Evolutionary conservation across 2,329 filamentous ascomycete genomes (phyloP).

Genomic region (Dissoconium aciculare): DNA sequence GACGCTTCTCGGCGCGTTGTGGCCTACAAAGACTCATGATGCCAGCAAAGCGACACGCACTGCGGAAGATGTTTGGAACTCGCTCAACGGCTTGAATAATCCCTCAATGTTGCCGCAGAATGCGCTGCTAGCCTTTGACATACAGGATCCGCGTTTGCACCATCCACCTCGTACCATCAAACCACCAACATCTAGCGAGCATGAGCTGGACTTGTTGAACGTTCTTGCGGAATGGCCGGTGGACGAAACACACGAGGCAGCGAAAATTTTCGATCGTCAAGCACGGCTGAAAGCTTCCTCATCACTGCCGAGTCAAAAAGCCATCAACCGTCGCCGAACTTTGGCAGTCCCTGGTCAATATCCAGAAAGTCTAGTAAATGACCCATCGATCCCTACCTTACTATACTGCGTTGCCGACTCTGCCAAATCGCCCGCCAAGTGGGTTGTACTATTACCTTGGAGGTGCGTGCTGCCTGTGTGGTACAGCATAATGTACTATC

Average conservation of each 20-base stretch:
- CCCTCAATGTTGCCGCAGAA: conserved; percentile 54
- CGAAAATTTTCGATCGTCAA: conserved; percentile 51
- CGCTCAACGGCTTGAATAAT: conserved; percentile 47
- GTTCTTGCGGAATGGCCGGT: conserved; percentile 53
- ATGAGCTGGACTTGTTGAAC: conserved; percentile 37
- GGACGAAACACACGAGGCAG: conserved; percentile 33
- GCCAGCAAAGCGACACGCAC: conserved; percentile 8
- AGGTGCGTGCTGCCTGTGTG: conserved; percentile 75
- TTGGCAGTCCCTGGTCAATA: conserved; percentile 47
- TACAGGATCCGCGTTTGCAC: conserved; percentile 64
- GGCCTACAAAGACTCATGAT: conserved; percentile 36
- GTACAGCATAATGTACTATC: conserved; percentile 72
- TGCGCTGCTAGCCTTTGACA: conserved; percentile 55
- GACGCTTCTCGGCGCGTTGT: conserved; percentile 54
- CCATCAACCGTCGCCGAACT: conserved; percentile 62
- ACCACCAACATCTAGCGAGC: conserved; percentile 12
- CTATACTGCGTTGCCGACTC: conserved; percentile 35
- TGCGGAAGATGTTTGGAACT: conserved; percentile 31
- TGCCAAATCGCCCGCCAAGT: conserved; percentile 45
- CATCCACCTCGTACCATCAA: conserved; percentile 51
- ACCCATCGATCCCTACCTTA: conserved; percentile 66
- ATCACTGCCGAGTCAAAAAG: conserved; percentile 58
- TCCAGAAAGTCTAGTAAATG: conserved; percentile 42
- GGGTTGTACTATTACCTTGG: conserved; percentile 81
- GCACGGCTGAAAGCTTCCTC: conserved; percentile 49